Evolutionary conservation across 371 early-diverging fungal species (phyloP).

Genomic region (Paramicrosporidium saccamoebae): DNA sequence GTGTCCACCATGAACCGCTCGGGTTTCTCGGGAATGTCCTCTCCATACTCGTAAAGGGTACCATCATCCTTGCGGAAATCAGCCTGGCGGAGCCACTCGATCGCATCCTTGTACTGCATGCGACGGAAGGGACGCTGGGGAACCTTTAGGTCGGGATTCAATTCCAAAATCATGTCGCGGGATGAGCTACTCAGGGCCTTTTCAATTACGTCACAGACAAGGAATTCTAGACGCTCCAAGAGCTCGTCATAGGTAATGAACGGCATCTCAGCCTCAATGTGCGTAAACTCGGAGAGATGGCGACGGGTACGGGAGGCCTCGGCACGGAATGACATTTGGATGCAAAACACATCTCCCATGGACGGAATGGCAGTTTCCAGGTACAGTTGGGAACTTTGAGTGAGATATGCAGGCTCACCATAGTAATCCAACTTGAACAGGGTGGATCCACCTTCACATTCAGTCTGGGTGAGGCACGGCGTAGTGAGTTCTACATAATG

Average conservation of each 20-base stretch:
- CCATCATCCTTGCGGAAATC: conserved; percentile 72
- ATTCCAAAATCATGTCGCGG: conserved; percentile 36
- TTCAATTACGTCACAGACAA: conserved; percentile 58
- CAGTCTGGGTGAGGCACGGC: conserved; percentile 98
- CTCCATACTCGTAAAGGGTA: conserved; percentile 64
- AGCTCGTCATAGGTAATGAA: conserved; percentile 82
- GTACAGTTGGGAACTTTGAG: conserved; percentile 98
- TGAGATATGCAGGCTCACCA: conserved; percentile 86
- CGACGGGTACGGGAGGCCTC: conserved; percentile 97
- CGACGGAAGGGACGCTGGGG: conserved; percentile 73
- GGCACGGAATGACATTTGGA: conserved; percentile 96
- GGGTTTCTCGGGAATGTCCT: conserved; percentile 98
- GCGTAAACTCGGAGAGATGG: conserved; percentile 95
- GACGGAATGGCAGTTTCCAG: conserved; percentile 91
- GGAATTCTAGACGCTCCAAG: conserved; percentile 55
- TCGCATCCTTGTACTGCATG: conserved; percentile 90
- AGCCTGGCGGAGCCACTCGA: conserved; percentile 68
- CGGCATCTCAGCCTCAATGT: conserved; percentile 92
- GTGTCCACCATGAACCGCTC: conserved; percentile 93
- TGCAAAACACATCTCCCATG: conserved; percentile 85
- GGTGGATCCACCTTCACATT: conserved; percentile 97
- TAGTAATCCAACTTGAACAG: conserved; percentile 93
- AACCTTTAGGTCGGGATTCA: conserved; percentile 68
- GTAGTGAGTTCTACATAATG: conserved; percentile 84
- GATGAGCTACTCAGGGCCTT: conserved; percentile 40